Evolutionary conservation across 1,284 basidiomycete genomes (phyloP), one percentile per base, ranked within the genome.

Genomic region (Apiotrichum brassicae): DNA sequence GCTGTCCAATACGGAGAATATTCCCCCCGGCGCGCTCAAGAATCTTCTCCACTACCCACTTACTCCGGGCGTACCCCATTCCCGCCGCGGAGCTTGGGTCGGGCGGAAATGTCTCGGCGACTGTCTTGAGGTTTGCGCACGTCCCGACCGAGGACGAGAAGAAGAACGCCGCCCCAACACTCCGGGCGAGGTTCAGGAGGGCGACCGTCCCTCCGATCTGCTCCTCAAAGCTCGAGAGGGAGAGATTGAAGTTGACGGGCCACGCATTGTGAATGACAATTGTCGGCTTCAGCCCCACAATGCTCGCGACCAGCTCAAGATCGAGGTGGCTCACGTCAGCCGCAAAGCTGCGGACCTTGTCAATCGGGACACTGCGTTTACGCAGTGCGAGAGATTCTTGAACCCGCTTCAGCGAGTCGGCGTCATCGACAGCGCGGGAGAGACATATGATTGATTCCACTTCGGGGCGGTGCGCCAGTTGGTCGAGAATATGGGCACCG

Each of bases 41-140:
- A 0, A 83, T 48, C 58, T 78, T 79, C 71, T 84, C 82, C 0
- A 77, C 78, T 1, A 82, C 78, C 81, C 81, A 83, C 61, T 84
- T 84, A 46, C 68, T 75, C 44, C 77, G 63, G 6, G 79, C 81
- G 57, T 83, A 83, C 22, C 81, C 81, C 47, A 81, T 78, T 3
- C 53, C 55, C 8, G 54, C 64, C 3, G 67, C 67, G 0, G 62
- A 62, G 1, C 43, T 41, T 7, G 69, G 69, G 16, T 44, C 43
- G 25, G 59, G 54, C 1, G 66, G 49, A 53, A 68, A 70, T 19
- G 50, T 54, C 38, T 70, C 69, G 13, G 19, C 56, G 1, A 60
- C 42, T 0, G 48, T 48, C n/a, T 62, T 62, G 3, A 53, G 42
- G n/a, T 56, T 47, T 25, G 66, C 68, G 18, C 57, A 43, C 6